These are phyloP conservation scores for Mercurialis annua DNA, from an alignment of 345 rosid genomes.

Conservation along the genomic window DNA sequence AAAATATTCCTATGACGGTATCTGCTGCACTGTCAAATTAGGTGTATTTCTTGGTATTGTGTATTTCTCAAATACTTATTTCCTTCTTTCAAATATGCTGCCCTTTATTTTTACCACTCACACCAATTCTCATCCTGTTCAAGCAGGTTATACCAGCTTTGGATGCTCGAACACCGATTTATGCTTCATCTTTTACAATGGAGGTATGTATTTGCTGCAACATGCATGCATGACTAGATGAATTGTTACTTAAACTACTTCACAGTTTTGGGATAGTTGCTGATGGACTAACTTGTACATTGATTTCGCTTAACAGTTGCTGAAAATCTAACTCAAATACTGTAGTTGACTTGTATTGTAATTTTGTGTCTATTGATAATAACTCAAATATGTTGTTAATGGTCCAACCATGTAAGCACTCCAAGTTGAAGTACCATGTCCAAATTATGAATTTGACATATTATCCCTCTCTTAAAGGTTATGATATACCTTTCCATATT, in stretches of 20 bases:
- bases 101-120: neutral
- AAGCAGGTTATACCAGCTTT: slow-evolving; percentile 90
- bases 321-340: slow-evolving; percentile 7
- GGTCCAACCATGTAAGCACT: neutral
- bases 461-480: slow-evolving; percentile 11
- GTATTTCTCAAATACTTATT: no score
- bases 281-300: neutral
- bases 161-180: slow-evolving; percentile 82
- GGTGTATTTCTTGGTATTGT: neutral
- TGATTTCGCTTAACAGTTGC: neutral
- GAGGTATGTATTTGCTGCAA: slow-evolving; percentile 52
- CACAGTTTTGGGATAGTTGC: neutral
- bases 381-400: neutral
- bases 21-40: neutral
- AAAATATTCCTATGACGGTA: neutral
- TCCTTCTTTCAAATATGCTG: neutral
- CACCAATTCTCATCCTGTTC: slow-evolving; percentile 20
- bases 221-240: neutral
- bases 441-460: slow-evolving; percentile 5
- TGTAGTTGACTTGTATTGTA: slow-evolving; percentile 11
- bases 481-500: slow-evolving; percentile 11
- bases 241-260: neutral
- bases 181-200: slow-evolving; percentile 94
- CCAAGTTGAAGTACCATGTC: slow-evolving; percentile 4
- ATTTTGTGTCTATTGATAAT: neutral